Evolutionary conservation across 208 protist genomes (phyloP).

Genomic region (Dictyostelium gargantuum): DNA sequence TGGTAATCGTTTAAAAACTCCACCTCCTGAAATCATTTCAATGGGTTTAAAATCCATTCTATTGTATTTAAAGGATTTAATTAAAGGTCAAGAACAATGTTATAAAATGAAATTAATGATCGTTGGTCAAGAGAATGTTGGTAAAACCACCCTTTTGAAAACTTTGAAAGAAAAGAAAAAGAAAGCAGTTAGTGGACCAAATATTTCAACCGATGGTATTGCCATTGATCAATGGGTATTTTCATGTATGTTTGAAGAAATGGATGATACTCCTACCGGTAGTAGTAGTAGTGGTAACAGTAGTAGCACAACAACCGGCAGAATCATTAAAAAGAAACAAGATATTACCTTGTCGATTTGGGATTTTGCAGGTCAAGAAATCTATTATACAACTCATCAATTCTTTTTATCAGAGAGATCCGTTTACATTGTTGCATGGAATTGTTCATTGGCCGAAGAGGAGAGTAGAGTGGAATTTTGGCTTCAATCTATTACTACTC

Average conservation of each 20-base stretch:
- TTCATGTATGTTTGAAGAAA: conserved; percentile 13
- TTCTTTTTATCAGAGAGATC: conserved; percentile 78
- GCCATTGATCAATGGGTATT: conserved; percentile 61
- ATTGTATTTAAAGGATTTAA: conserved; percentile 40
- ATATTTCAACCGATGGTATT: conserved; percentile 70
- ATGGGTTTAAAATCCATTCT: conserved; percentile 27
- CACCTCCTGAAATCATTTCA: conserved; percentile 41
- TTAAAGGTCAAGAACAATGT: conserved; percentile 57
- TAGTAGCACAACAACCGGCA: background rate
- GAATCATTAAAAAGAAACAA: conserved; percentile 36
- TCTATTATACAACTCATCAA: conserved; percentile 81
- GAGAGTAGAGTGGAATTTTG: conserved; percentile 64
- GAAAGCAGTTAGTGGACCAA: background rate
- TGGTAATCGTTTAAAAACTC: conserved; percentile 42
- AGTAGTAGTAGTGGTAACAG: no score
- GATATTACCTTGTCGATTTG: conserved; percentile 64
- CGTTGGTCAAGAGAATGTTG: conserved; percentile 69
- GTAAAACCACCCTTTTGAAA: conserved; percentile 64
- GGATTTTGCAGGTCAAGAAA: conserved; percentile 79
- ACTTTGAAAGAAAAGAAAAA: conserved; percentile 42
- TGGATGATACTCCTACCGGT: background rate
- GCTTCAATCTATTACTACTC: conserved; percentile 42
- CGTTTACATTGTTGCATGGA: conserved; percentile 69
- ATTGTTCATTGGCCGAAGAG: conserved; percentile 65
- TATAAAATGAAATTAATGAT: conserved; percentile 69